Percentiles rank a stretch among this genome's conserved stretches.
phyloP scores from a whole-genome alignment of 495 filamentous ascomycete genomes.

The Pseudevernia furfuracea region DNA sequence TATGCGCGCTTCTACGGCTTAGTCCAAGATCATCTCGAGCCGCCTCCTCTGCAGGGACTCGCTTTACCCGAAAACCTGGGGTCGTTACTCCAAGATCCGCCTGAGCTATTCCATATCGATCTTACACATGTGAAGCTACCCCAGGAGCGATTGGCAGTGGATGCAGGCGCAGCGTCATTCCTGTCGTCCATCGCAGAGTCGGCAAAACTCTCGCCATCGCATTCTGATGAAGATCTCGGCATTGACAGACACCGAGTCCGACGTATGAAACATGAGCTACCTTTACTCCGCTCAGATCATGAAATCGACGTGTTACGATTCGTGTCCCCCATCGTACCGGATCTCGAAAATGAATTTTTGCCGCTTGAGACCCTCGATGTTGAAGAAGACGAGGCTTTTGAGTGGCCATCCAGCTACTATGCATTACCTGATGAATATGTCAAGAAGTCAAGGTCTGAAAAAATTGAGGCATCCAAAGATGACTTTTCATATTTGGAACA shows the following conservation, averaged over 20 bases:
- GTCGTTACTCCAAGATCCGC: conserved; percentile 6
- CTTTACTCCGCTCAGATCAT: conserved; percentile 44
- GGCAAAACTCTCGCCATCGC: conserved; percentile 5
- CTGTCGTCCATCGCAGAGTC: conserved; percentile 25
- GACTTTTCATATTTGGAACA: conserved; percentile 34
- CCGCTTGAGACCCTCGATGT: conserved; percentile 40
- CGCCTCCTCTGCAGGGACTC: conserved; percentile 25
- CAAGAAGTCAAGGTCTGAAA: conserved; percentile 34
- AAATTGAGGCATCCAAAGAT: conserved; percentile 37
- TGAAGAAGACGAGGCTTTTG: conserved; percentile 44
- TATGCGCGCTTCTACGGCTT: conserved; percentile 41
- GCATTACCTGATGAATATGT: conserved; percentile 26
- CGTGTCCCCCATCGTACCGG: conserved; percentile 12
- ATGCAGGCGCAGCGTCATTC: conserved; percentile 25
- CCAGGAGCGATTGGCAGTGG: conserved; percentile 20
- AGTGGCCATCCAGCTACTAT: conserved; percentile 36
- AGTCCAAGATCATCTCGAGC: conserved; percentile 27
- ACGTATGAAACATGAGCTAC: conserved; percentile 43
- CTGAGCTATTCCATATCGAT: conserved; percentile 8
- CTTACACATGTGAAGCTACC: conserved; percentile 3
- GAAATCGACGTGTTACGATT: conserved; percentile 41
- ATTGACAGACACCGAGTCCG: conserved; percentile 29
- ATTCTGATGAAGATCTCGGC: conserved; percentile 18
- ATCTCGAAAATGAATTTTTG: conserved; percentile 23
- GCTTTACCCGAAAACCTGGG: not conserved